These are phyloP conservation scores for Aspergillus olivimuriae DNA, from an alignment of 495 filamentous ascomycete genomes.

Conservation along the genomic window DNA sequence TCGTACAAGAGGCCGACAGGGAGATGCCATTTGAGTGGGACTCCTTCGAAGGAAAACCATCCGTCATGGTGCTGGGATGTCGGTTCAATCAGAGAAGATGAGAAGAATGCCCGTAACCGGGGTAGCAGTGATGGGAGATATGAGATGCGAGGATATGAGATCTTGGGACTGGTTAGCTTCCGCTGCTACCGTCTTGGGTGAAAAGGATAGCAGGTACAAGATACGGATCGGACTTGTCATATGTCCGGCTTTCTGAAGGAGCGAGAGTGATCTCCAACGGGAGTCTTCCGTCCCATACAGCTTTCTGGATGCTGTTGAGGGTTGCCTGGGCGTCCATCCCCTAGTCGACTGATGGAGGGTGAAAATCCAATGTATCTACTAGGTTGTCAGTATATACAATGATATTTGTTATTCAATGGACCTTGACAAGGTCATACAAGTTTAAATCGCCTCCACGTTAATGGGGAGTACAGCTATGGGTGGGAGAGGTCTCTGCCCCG, in stretches of 20 bases:
- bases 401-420: no score
- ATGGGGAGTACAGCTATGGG: background rate
- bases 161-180: conserved; percentile 21
- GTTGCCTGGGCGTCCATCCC: conserved; percentile 9
- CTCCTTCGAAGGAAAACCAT: conserved; percentile 66
- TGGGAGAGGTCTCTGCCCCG: background rate
- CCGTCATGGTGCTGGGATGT: conserved; percentile 50
- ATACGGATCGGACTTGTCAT: conserved; percentile 49
- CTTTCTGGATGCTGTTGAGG: conserved; percentile 35
- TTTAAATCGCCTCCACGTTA: background rate
- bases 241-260: conserved; percentile 47
- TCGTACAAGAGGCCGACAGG: conserved; percentile 85
- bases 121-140: conserved; percentile 72
- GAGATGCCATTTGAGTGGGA: conserved; percentile 85
- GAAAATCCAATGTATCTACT: no score
- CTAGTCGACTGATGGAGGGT: background rate
- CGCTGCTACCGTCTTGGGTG: background rate
- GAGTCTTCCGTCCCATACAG: conserved; percentile 45
- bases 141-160: conserved; percentile 47
- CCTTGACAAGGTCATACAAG: no score
- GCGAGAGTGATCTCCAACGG: conserved; percentile 47
- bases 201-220: conserved; percentile 28
- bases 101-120: conserved; percentile 74
- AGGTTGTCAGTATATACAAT: no score
- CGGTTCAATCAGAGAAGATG: conserved; percentile 61